phyloP scores from a whole-genome alignment of 1,284 basidiomycete species.

The Ceratobasidium sp. region DNA sequence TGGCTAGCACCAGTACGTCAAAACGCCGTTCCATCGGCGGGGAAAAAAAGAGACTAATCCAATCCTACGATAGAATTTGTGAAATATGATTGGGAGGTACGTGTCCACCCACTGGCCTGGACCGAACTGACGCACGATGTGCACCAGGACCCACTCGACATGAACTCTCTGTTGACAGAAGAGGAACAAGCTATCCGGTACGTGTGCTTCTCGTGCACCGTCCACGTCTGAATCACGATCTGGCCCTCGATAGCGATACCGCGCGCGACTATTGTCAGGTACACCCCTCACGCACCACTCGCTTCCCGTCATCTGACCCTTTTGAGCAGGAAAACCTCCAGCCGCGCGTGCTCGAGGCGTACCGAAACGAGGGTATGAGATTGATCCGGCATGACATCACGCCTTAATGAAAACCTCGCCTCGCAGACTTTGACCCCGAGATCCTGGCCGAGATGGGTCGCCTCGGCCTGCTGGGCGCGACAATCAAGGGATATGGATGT shows the following conservation, averaged over 20 bases:
- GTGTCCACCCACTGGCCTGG: conserved; percentile 32
- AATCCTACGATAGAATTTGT: conserved; percentile 60
- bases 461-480: conserved; percentile 89
- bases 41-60: too few species aligned
- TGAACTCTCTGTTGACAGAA: conserved; percentile 84
- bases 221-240: too few species aligned
- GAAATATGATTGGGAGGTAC: conserved; percentile 77
- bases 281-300: conserved; percentile 51
- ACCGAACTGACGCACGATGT: conserved; percentile 4
- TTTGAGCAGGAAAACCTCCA: conserved; percentile 76
- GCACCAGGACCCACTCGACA: conserved; percentile 76
- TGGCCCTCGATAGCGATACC: conserved; percentile 68
- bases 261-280: conserved; percentile 87
- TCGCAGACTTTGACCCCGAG: conserved; percentile 77
- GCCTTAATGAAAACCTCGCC: conserved; percentile 15
- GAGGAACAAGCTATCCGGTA: conserved; percentile 92
- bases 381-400: neutral
- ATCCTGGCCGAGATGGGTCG: conserved; percentile 93
- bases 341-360: conserved; percentile 86
- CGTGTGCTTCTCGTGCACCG: conserved; percentile 51
- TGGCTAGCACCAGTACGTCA: conserved; percentile 4
- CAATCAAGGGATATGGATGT: conserved; percentile 93
- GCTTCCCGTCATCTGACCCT: conserved; percentile 41
- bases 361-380: conserved; percentile 82
- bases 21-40: too few species aligned